Conservation (phyloP, 371 early-diverging fungal species). For the Mucor circinelloides region DNA sequence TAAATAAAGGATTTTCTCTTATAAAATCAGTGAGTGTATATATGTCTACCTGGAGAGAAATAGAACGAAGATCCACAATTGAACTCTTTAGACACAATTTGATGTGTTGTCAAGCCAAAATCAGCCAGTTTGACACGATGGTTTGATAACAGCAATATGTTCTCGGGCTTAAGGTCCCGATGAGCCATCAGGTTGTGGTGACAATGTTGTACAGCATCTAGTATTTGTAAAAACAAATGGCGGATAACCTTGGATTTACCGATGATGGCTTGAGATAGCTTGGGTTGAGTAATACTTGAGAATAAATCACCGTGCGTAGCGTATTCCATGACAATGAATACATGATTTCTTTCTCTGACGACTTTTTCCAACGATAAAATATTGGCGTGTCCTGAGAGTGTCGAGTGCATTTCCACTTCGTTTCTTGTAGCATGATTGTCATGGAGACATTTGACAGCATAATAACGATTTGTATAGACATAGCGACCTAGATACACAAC, state of each 20-base stretch:
- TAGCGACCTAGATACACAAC: slow-evolving; percentile 64
- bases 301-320: slow-evolving; percentile 70
- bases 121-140: slow-evolving; percentile 83
- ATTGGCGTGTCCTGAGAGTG: slow-evolving; percentile 63
- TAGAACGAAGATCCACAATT: slow-evolving; percentile 91
- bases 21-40: background rate
- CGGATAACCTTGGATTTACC: slow-evolving; percentile 49
- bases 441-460: slow-evolving; percentile 63
- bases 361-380: slow-evolving; percentile 73
- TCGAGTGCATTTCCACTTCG: slow-evolving; percentile 71
- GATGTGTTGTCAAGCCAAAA: slow-evolving; percentile 88
- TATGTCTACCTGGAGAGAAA: slow-evolving; percentile 82
- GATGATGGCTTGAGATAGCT: slow-evolving; percentile 37
- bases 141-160: slow-evolving; percentile 49
- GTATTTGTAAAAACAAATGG: slow-evolving; percentile 55
- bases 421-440: slow-evolving; percentile 45
- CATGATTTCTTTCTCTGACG: slow-evolving; percentile 49
- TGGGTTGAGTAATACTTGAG: slow-evolving; percentile 56
- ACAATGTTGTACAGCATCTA: slow-evolving; percentile 58
- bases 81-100: slow-evolving; percentile 71
- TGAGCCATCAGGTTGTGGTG: slow-evolving; percentile 59
- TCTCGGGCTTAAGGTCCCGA: slow-evolving; percentile 77
- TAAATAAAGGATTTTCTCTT: background rate
- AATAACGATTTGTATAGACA: slow-evolving; percentile 36
- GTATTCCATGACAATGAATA: slow-evolving; percentile 73